These are phyloP conservation scores for Solanum ossicruentum DNA, from an alignment of 257 asterid species.

Conservation along the genomic window DNA sequence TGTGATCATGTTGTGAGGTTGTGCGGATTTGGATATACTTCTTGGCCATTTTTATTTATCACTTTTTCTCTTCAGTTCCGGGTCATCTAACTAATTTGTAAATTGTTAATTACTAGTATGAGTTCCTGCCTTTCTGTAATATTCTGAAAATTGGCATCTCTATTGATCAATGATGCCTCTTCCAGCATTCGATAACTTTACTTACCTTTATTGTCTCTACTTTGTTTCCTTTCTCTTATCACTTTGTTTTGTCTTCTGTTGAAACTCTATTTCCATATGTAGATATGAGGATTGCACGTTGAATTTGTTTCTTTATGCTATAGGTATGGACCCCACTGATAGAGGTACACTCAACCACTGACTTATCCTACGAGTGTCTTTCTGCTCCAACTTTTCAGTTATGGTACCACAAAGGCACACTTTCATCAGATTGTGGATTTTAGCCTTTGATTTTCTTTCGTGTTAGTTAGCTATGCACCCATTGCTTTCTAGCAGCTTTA, in stretches of 20 bases:
- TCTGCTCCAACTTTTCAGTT: neutral
- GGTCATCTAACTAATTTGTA: neutral
- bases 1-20: neutral
- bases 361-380: neutral
- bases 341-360: neutral
- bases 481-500: neutral
- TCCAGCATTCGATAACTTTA: neutral
- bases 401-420: neutral
- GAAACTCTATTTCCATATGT: neutral
- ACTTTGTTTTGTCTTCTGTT: neutral
- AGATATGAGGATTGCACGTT: neutral
- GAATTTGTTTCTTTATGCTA: neutral
- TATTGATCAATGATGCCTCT: neutral
- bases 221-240: neutral
- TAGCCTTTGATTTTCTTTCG: neutral
- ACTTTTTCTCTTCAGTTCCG: neutral
- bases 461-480: neutral
- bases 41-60: neutral
- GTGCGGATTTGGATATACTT: neutral
- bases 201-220: neutral
- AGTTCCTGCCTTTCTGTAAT: neutral
- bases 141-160: neutral
- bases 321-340: neutral
- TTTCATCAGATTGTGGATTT: neutral
- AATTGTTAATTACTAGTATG: neutral